Evolutionary conservation across 1,139 yeast genomes (phyloP), one percentile per base, ranked within the genome.

Genomic region (Neolecta irregularis): DNA sequence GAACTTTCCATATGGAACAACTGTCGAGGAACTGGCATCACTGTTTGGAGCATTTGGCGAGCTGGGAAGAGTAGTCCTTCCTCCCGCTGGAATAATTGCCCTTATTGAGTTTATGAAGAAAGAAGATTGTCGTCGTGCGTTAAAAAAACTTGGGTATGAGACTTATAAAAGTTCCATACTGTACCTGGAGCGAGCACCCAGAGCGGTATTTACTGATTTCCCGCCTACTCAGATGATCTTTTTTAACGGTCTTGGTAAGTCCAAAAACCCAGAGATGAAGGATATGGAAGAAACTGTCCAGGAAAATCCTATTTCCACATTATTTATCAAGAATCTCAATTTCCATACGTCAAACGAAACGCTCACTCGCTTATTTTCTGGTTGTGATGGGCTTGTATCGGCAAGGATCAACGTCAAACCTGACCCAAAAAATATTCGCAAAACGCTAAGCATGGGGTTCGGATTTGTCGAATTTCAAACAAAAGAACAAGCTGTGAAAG

Each of bases 51-150:
- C 74, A 32, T 74, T 69, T 55, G 98, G 98, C 32, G 77, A 76
- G 44, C 53, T 91, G 25, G 73, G 72, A 45, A 68, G 94, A 49
- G 64, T 83, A 23, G 57, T 91, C 42, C 78, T 91, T 83, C 98
- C 99, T 11, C 93, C 95, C 16, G 80, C 93, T 16, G 96, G 96
- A 11, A 85, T 95, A 0, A 83, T 88, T 49, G 96, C 96, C 3
- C 77, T 88, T 52, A 73, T 88, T n/a, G 95, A 88, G 53, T 85
- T 75, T 56, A 65, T 85, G 47, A 91, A 79, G 54, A 60, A 74
- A 1, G 78, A 93, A 11, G 65, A 78, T 38, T 96, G 93, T 2
- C 72, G 95, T 55, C 65, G 81, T 4, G 98, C 98, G 1, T 88
- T 91, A 52, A 65, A 80, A 16, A 81, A 80, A 50, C 61, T 88